Evolutionary conservation across 768 basidiomycete genomes (phyloP).

Genomic region (Leccinum ochraceum): DNA sequence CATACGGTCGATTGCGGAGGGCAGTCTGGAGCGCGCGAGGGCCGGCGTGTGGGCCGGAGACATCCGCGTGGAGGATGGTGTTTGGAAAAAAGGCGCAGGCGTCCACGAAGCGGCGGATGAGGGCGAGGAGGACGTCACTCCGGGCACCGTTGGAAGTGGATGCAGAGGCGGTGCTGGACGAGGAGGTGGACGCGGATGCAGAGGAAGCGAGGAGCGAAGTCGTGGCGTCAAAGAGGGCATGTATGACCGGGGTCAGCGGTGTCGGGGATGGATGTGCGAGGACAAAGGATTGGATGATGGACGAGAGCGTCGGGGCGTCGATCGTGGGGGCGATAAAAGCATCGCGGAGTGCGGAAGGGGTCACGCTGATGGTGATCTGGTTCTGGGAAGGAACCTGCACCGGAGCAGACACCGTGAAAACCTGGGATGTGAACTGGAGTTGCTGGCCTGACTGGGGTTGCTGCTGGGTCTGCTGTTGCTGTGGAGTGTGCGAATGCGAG

Average conservation of each 20-base stretch:
- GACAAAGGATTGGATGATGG: constrained; percentile 53
- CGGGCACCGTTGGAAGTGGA: constrained; percentile 16
- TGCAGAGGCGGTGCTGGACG: constrained; percentile 36
- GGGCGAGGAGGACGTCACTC: constrained; percentile 12
- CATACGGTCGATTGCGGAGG: constrained; percentile 48
- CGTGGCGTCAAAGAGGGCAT: constrained; percentile 56
- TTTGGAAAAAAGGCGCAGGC: constrained; percentile 52
- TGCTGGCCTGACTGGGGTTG: constrained; percentile 35
- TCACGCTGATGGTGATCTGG: constrained; percentile 32
- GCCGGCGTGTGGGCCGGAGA: constrained; percentile 55
- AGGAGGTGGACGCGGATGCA: constrained; percentile 33
- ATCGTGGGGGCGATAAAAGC: constrained; percentile 38
- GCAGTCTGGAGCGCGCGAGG: constrained; percentile 58
- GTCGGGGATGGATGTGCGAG: constrained; percentile 49
- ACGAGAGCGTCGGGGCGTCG: constrained; percentile 50
- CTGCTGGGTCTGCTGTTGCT: constrained; percentile 17
- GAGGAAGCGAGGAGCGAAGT: constrained; percentile 28
- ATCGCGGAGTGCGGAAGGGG: constrained; percentile 31
- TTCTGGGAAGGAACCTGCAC: constrained; percentile 15
- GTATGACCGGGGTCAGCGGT: constrained; percentile 50
- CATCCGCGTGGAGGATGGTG: constrained; percentile 52
- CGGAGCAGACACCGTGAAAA: constrained; percentile 47
- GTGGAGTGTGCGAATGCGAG: constrained; percentile 21
- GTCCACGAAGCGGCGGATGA: constrained; percentile 52
- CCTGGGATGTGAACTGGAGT: constrained; percentile 46